Percentiles rank a stretch among this genome's conserved stretches.
phyloP scores from a whole-genome alignment of 345 rosid species.

The Crucihimalaya himalaica region DNA sequence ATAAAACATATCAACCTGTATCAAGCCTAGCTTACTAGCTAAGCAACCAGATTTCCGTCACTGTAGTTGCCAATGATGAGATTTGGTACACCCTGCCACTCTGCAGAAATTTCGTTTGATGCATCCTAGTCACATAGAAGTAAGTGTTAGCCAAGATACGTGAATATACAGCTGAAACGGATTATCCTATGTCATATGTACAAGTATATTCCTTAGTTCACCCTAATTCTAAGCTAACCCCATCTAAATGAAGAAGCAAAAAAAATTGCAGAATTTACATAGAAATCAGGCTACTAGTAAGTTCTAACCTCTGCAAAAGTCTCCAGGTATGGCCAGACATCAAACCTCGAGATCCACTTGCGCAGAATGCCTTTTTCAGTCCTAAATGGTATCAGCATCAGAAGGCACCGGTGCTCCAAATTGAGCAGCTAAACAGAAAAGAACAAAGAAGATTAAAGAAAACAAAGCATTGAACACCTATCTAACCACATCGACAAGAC shows the following conservation, averaged over 20 bases:
- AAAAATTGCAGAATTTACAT: background rate
- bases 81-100: conserved; percentile 56
- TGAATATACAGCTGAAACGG: background rate
- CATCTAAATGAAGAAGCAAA: background rate
- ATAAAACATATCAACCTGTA: conserved; percentile 42
- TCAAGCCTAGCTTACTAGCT: conserved; percentile 53
- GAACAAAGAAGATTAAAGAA: too few species aligned
- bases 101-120: conserved; percentile 52
- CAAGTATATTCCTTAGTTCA: background rate
- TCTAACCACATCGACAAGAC: too few species aligned
- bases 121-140: conserved; percentile 47
- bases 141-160: background rate
- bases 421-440: too few species aligned
- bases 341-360: conserved; percentile 62
- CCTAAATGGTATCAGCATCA: conserved; percentile 62
- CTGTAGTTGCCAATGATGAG: conserved; percentile 63
- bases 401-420: too few species aligned
- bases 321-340: conserved; percentile 58
- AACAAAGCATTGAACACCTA: too few species aligned
- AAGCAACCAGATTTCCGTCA: conserved; percentile 60
- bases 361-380: conserved; percentile 53
- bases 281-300: background rate
- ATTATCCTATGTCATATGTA: background rate
- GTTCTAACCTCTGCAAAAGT: conserved; percentile 54
- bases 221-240: background rate